Base-by-base conservation (phyloP, 1,284 basidiomycete species). In the Marasmius oreades region DNA sequence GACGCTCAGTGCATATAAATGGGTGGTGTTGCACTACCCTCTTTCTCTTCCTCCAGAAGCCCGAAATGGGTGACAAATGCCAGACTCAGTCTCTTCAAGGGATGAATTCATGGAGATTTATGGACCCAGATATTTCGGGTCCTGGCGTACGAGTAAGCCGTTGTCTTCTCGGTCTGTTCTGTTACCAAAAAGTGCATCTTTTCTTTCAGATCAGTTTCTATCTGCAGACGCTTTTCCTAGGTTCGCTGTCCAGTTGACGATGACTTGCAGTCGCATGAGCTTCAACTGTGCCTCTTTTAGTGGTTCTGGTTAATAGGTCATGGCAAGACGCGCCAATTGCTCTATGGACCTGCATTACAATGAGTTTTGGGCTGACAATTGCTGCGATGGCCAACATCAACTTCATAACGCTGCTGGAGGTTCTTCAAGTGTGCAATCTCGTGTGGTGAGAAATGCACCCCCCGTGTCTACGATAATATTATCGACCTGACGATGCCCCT, bases 291-390 rank as follows among this genome's bases (percentile, higher is more conserved):
- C 50, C 42, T 8, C 34, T 43, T 52, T 18, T 56, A 73, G 72
- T 73, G 16, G 62, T 72, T 31, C 66, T 74, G 23, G 73, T 73
- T 20, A 68, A 74, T 61, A 66, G 73, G 43, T 74, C 73, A 24
- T 72, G 70, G 69, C 64, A 69, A 60, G 71, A 72, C 50, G 73
- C 74, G n/a, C 69, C 71, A 6, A 67, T 66, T 45, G 68, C 73
- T 0, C 55, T 77, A 12, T 77, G 73, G 72, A 74, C 74, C n/a
- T 73, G 74, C 52, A 73, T 71, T 34, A 67, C 70, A 14, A 75
- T 73, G 6, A 73, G 70, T 55, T 72, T 72, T 57, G 73, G 75
- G 14, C 65, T 76, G 1, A 70, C 69, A 5, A 62, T 76, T 23
- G 70, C 74, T 33, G 71, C 74, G 6, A 63, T 74, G 16, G 67